Conservation (phyloP, 2,329 filamentous ascomycete genomes). For the Zasmidium angulare region DNA sequence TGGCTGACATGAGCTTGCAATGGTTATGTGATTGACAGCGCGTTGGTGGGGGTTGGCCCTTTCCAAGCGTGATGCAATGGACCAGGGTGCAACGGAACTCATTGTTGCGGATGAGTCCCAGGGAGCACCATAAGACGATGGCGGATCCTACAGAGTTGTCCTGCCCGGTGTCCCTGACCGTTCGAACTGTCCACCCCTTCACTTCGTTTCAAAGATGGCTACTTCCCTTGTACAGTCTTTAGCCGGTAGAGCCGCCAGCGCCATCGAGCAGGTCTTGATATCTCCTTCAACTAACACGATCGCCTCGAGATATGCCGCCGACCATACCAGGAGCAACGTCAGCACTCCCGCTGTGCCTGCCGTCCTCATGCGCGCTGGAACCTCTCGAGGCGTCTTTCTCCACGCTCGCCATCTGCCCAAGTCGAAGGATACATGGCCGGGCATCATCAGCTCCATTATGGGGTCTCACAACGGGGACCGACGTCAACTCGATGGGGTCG, state of each 20-base stretch:
- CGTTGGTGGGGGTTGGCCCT: no score
- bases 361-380: background rate
- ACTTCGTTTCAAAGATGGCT: background rate
- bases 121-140: no score
- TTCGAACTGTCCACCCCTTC: background rate
- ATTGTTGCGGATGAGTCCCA: no score
- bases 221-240: background rate
- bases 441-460: background rate
- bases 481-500: background rate
- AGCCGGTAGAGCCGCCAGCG: background rate
- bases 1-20: no score
- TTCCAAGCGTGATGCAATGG: no score
- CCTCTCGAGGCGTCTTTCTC: background rate
- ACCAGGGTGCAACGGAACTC: no score
- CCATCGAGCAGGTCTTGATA: background rate
- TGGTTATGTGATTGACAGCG: no score
- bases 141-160: background rate
- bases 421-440: background rate
- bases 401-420: background rate
- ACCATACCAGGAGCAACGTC: background rate
- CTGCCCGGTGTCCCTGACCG: background rate
- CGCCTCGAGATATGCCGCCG: background rate
- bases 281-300: background rate
- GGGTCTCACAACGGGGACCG: background rate
- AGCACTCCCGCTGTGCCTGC: background rate